Evolutionary conservation across 129 eudicot species (phyloP).

Genomic region (Oenanthe sinensis): DNA sequence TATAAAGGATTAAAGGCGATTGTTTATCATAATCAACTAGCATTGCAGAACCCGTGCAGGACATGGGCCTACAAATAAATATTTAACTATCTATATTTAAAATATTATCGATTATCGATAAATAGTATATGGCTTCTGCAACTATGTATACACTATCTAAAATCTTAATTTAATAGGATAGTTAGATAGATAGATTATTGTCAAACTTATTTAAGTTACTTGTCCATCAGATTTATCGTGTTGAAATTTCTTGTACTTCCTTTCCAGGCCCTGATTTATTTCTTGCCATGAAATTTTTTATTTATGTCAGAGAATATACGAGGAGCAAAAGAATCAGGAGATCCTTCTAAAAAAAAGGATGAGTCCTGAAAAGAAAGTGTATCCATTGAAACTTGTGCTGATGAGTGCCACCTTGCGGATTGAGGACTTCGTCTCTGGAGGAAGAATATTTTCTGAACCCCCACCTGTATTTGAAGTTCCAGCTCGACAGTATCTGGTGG

Average conservation of each 20-base stretch:
- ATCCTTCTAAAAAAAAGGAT: conserved; percentile 37
- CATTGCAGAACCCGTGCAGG: neutral
- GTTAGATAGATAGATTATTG: neutral
- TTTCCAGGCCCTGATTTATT: neutral
- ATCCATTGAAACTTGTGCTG: conserved; percentile 67
- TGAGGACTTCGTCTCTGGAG: conserved; percentile 63
- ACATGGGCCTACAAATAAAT: neutral
- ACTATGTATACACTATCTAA: neutral
- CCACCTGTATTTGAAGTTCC: conserved; percentile 81
- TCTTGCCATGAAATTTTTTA: neutral
- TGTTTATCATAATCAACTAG: too few species aligned
- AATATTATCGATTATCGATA: neutral
- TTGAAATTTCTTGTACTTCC: neutral
- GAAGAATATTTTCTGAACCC: conserved; percentile 47
- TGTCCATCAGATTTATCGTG: neutral
- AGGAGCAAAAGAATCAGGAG: conserved; percentile 50
- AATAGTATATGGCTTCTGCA: neutral
- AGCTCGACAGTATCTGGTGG: conserved; percentile 77
- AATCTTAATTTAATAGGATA: neutral
- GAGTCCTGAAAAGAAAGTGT: conserved; percentile 38
- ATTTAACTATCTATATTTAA: neutral
- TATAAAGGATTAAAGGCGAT: neutral
- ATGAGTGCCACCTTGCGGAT: conserved; percentile 96
- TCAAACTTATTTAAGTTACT: neutral
- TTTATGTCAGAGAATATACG: conserved; percentile 41